These are phyloP conservation scores for Phylloporus arenicola DNA, from an alignment of 768 basidiomycete genomes.

Conservation along the genomic window DNA sequence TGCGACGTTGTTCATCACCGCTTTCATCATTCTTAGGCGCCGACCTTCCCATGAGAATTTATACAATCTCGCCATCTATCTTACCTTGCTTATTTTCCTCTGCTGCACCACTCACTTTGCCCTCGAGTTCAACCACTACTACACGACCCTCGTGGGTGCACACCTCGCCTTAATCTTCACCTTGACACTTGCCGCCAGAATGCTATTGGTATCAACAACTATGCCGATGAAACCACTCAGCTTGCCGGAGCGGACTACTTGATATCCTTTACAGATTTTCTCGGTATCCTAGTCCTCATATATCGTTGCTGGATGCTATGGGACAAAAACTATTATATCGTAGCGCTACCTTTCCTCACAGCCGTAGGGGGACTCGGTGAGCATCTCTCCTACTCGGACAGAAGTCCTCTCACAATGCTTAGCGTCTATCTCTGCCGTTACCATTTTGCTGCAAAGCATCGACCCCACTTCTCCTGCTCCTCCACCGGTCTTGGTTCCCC, in stretches of 20 bases:
- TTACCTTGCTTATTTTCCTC: conserved; percentile 29
- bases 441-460: conserved; percentile 25
- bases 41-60: conserved; percentile 8
- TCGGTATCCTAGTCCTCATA: conserved; percentile 32
- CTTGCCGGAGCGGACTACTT: conserved; percentile 34
- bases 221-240: conserved; percentile 26
- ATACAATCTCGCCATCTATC: conserved; percentile 23
- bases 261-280: conserved; percentile 33
- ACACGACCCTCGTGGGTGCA: conserved; percentile 28
- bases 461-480: conserved; percentile 30
- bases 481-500: conserved; percentile 30
- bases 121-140: conserved; percentile 35
- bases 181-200: conserved; percentile 13
- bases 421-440: conserved; percentile 30
- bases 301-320: conserved; percentile 43
- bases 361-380: conserved; percentile 33
- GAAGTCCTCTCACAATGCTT: background rate
- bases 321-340: conserved; percentile 30
- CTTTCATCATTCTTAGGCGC: conserved; percentile 20
- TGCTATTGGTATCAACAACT: conserved; percentile 23
- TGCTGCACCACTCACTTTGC: conserved; percentile 31
- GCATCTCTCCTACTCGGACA: background rate
- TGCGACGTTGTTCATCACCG: conserved; percentile 26
- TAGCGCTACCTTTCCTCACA: conserved; percentile 32
- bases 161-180: background rate